Evolutionary conservation across 805 yeast species (phyloP), one percentile per base, ranked within the genome.

Genomic region (Metschnikowia hibisci): DNA sequence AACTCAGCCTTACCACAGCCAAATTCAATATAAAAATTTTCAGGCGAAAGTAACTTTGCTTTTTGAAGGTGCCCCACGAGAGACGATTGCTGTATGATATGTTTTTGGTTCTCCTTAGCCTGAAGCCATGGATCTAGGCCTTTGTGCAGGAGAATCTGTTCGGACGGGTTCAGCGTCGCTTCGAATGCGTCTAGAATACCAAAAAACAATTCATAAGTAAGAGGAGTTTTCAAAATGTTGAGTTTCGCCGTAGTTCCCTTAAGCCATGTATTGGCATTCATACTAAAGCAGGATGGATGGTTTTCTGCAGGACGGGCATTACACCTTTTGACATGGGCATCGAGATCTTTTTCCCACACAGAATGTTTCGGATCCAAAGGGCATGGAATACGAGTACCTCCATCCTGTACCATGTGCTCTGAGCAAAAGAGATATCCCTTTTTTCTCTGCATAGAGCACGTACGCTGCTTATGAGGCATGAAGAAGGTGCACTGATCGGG

Each of bases 1-100:
- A 89, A 71, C 57, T 90, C 96, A 2, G 87, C 96, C 49, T 90
- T 77, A 0, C 97, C 97, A 60, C 96, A 86, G 0, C 97, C 97
- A 68, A 87, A 88, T 62, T 89, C 97, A 23, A 84, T 58, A 56
- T 79, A 78, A 39, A 70, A 63, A 29, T 48, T 46, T 14, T 59
- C 43, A 2, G 58, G 32, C 1, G 62, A 59, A 30, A 83, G 63
- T 6, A 82, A 56, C 0, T 57, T 57, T 12, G 61, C 49, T 4
- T 62, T 58, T 18, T 73, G 67, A 54, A 89, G 60, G 48, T 84
- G 84, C 2, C 86, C 88, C 12, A 86, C 83, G 45, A 89, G 60
- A 1, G 95, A 84, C 0, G 89, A 74, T 60, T 89, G 97, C 59
- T 89, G 97, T 3, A 74, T 58, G 1, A 91, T 84, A 64, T 89